Percentiles rank a stretch among this genome's conserved stretches.
Evolutionary conservation across 768 basidiomycete genomes (phyloP).

Genomic region (Boletus pseudo-olivaceus): DNA sequence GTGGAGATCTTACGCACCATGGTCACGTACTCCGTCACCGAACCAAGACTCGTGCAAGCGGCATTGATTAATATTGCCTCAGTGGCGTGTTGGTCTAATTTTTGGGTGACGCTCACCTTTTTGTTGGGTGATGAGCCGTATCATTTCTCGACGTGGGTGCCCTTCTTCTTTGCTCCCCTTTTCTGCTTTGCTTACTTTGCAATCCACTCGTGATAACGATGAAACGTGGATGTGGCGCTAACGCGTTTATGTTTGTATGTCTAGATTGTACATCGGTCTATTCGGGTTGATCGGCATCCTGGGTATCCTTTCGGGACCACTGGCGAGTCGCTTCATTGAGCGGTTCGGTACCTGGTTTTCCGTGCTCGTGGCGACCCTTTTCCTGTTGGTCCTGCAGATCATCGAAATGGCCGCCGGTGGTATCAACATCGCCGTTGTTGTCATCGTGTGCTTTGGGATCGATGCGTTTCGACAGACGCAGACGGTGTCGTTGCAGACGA

Average conservation of each 20-base stretch:
- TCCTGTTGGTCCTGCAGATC: constrained; percentile 25
- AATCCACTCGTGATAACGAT: not conserved
- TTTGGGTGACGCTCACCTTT: constrained; percentile 45
- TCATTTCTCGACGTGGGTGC: constrained; percentile 33
- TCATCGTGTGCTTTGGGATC: constrained; percentile 39
- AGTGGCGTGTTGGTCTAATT: constrained; percentile 31
- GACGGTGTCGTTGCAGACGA: constrained; percentile 34
- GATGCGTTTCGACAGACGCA: constrained; percentile 40
- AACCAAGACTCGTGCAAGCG: constrained; percentile 41
- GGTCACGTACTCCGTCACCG: constrained; percentile 36
- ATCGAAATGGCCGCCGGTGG: constrained; percentile 39
- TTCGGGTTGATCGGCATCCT: constrained; percentile 46
- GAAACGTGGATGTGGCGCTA: not conserved
- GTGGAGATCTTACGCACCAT: constrained; percentile 34
- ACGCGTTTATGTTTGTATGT: not conserved
- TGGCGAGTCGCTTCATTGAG: constrained; percentile 28
- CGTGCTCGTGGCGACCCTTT: constrained; percentile 33
- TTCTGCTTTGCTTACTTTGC: not conserved
- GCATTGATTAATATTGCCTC: constrained; percentile 26
- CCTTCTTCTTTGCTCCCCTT: no score
- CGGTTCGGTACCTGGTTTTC: constrained; percentile 41
- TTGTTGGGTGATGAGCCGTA: constrained; percentile 42
- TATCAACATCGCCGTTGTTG: constrained; percentile 36
- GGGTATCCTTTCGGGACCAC: constrained; percentile 33
- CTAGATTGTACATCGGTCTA: constrained; percentile 38